A percentile compares a stretch with the other conserved stretches of the same genome.
Conservation (phyloP, 495 filamentous ascomycete genomes). For the Viridothelium virens region DNA sequence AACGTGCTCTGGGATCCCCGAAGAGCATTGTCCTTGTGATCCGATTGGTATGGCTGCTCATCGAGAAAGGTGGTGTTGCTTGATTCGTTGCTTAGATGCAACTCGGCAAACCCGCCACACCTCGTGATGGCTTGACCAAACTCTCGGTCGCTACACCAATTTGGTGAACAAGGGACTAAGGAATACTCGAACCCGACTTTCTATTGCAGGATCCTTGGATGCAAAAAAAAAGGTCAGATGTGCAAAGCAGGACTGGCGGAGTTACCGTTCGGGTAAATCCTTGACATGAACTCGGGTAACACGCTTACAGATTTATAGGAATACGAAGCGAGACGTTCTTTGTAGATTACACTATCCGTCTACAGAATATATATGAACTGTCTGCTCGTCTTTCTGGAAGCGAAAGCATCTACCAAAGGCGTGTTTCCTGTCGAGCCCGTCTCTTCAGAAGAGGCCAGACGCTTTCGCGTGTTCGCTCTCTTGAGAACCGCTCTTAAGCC, state of each 20-base stretch:
- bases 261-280: background rate
- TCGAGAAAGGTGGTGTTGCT: background rate
- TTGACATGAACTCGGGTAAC: background rate
- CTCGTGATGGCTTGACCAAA: background rate
- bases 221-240: background rate
- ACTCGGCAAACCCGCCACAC: background rate
- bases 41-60: background rate
- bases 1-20: background rate
- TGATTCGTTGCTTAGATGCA: background rate
- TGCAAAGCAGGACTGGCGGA: background rate
- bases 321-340: background rate
- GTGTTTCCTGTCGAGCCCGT: background rate
- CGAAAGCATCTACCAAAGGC: constrained; percentile 1
- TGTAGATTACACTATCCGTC: background rate
- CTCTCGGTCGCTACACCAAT: background rate
- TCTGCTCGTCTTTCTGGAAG: background rate
- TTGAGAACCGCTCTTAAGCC: constrained; percentile 42
- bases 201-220: background rate
- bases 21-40: background rate
- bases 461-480: constrained; percentile 18
- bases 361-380: constrained; percentile 25
- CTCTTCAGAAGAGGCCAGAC: background rate
- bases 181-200: background rate
- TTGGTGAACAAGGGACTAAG: background rate
- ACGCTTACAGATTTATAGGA: no score